Percentiles rank a stretch among this genome's conserved stretches.
Conservation (phyloP, 306 rosid genomes). For the Quercus parvula region DNA sequence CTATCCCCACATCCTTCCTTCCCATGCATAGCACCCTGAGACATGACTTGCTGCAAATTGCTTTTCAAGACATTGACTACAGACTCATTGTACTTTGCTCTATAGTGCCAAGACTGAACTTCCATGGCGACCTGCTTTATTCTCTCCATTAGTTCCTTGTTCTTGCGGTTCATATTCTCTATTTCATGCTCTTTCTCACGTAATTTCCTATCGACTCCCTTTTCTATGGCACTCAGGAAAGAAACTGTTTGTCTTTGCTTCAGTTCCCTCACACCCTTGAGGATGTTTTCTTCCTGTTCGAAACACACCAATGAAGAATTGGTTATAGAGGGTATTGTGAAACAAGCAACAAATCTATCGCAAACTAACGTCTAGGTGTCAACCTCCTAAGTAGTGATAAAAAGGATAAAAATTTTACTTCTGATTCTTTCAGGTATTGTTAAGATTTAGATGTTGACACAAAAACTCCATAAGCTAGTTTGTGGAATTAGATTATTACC, state of each 20-base stretch:
- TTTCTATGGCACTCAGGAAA: constrained; percentile 26
- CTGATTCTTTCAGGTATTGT: neutral
- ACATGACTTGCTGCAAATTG: constrained; percentile 29
- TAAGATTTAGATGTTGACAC: neutral
- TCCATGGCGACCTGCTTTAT: constrained; percentile 26
- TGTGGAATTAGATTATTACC: constrained; percentile 11
- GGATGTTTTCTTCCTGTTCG: constrained; percentile 28
- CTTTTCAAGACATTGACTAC: constrained; percentile 13
- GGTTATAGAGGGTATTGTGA: neutral
- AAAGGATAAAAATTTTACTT: neutral
- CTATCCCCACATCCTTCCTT: constrained; percentile 34
- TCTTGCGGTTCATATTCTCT: constrained; percentile 27
- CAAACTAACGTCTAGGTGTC: neutral
- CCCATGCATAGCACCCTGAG: constrained; percentile 17
- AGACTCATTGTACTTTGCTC: constrained; percentile 35
- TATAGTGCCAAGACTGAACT: constrained; percentile 30
- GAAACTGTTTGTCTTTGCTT: constrained; percentile 30
- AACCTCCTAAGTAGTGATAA: neutral
- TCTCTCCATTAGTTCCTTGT: constrained; percentile 29
- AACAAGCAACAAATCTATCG: neutral
- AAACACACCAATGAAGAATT: neutral
- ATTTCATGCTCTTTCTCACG: constrained; percentile 26
- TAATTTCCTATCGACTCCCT: constrained; percentile 27
- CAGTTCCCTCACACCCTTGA: constrained; percentile 29
- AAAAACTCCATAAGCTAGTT: neutral